Evolutionary conservation across 2,329 filamentous ascomycete genomes (phyloP), one percentile per base, ranked within the genome.

Genomic region (Verruconis gallopava): DNA sequence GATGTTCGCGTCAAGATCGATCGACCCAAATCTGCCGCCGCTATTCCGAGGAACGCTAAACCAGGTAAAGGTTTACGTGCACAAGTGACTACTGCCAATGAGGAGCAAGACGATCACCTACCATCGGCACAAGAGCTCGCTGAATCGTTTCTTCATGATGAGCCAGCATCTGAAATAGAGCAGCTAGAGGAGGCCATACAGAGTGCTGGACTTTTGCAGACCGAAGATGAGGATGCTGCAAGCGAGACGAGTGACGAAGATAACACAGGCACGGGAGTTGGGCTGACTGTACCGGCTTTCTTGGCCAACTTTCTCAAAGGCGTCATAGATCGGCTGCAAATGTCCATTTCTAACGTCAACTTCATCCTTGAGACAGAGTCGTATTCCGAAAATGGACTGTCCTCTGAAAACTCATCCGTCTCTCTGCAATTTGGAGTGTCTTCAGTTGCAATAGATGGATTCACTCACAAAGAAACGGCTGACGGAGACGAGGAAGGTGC

Each of bases 121-220:
- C 83, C 81, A 0, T 80, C 81, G 18, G 73, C 80, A 2, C 73
- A 77, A 44, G 79, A 86, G 49, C 66, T 91, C 12, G 82, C 84
- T 12, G 73, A 81, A 54, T 88, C 82, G 0, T 89, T 89, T 54
- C 65, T 89, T n/a, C 69, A 81, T 49, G 74, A 79, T 2, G 77
- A 85, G 53, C 75, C 81, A 11, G 63, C 65, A 4, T 67, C 73
- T 38, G 80, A 85, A 51, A 78, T 73, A 48, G 69, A 67, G 44
- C 72, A 79, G 53, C 65, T 89, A 18, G 79, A 86, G 55, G 74
- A 79, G 38, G 79, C 79, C 5, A 60, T 88, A 13, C 71, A 71
- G 1, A 70, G 76, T 43, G 72, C 78, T 44, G 15, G 19, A 44
- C 19, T 21, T 4, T n/a, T 17, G 2, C 37, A 25, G 5, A 21